Evolutionary conservation across 345 rosid species (phyloP), one percentile per base, ranked within the genome.

Genomic region (Aegle marmelos): DNA sequence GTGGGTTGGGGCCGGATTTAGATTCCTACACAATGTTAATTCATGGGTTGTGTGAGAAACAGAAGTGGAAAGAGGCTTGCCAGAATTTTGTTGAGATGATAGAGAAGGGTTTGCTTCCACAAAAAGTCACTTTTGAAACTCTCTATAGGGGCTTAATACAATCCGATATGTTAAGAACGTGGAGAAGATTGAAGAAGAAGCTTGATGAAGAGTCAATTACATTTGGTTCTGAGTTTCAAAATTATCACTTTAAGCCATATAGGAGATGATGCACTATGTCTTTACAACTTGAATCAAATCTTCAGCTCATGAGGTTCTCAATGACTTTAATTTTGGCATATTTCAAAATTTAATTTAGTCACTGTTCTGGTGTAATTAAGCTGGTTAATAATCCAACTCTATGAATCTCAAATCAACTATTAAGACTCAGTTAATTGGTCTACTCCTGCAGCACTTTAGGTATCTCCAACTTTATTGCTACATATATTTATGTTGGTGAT

Each of bases 131-230:
- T 39, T 92, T 95, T 77, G 97, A 95, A 88, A 93, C 89, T 1
- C 86, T 95, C 1, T 93, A 92, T 78, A 85, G 53, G 78, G 97
- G 98, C 31, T 80, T 95, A 62, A 93, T 93, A 80, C 99, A 95
- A 64, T 90, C 98, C 58, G 87, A 90, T 83, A 93, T 87, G 93
- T 60, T 92, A 86, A 93, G 91, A 79, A 95, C 93, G 22, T 93
- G 99, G 98, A 91, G 94, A 83, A 90, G 97, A 79, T 81, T 95
- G 87, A 93, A 92, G 90, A 93, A 88, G 87, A 93, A 83, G 84
- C 94, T 93, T 14, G 94, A 95, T 57, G 87, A 91, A 61, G 97
- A 95, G 73, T 91, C 93, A 0, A 86, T 89, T 71, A 88, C 90
- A 1, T 91, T 92, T 71, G 96, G 91, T 41, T 85, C 92, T 5